phyloP scores from a whole-genome alignment of 1,284 basidiomycete species.

The Fomitopsis pinicola region DNA sequence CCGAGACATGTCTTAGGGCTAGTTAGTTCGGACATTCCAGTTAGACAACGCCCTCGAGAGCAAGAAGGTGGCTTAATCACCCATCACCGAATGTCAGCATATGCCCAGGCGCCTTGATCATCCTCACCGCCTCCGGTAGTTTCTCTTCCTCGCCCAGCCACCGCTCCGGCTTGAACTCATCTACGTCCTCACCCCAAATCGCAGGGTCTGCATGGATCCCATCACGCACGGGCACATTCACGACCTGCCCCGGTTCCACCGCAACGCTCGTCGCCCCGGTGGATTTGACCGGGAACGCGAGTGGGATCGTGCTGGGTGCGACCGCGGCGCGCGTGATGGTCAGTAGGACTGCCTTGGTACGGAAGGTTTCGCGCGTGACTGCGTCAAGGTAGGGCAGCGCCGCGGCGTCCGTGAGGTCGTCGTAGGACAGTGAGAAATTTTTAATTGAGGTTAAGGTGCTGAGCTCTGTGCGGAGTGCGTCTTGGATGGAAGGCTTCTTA shows the following conservation, averaged over 20 bases:
- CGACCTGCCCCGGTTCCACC: constrained; percentile 19
- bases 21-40: neutral
- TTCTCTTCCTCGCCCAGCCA: constrained; percentile 28
- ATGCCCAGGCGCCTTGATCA: constrained; percentile 11
- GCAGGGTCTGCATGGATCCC: constrained; percentile 23
- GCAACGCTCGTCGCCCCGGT: constrained; percentile 25
- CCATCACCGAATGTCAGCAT: constrained; percentile 21
- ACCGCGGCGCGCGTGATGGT: constrained; percentile 18
- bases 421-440: constrained; percentile 17
- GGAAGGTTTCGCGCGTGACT: constrained; percentile 36
- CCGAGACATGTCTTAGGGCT: constrained; percentile 18
- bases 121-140: constrained; percentile 16
- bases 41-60: no score
- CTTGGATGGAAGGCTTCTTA: constrained; percentile 21
- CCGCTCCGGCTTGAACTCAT: constrained; percentile 38
- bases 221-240: constrained; percentile 15
- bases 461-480: constrained; percentile 24
- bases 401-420: constrained; percentile 13
- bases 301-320: constrained; percentile 36
- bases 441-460: constrained; percentile 2
- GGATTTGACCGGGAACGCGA: constrained; percentile 31
- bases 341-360: constrained; percentile 19
- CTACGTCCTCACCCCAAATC: constrained; percentile 41
- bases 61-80: neutral
- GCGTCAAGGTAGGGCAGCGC: constrained; percentile 50